Percentiles rank a stretch among this genome's conserved stretches.
These are phyloP conservation scores for Nakazawaea holstii DNA, from an alignment of 805 yeast genomes.

Conservation along the genomic window DNA sequence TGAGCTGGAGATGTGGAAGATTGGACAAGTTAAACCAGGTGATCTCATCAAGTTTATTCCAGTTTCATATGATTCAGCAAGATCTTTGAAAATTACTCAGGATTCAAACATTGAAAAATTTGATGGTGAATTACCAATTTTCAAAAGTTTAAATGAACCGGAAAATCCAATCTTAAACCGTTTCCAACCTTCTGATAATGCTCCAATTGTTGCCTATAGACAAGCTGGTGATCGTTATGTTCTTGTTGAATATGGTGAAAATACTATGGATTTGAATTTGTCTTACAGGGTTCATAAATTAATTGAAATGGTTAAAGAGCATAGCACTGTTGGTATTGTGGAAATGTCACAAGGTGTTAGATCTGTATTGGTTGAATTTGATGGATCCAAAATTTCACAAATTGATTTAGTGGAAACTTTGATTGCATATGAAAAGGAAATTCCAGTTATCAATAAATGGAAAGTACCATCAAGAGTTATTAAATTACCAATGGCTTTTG, in stretches of 20 bases:
- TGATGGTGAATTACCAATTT: constrained; percentile 32
- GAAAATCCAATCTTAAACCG: constrained; percentile 68
- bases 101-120: constrained; percentile 47
- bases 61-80: constrained; percentile 62
- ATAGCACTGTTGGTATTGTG: constrained; percentile 71
- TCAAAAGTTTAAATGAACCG: constrained; percentile 34
- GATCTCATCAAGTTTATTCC: constrained; percentile 80
- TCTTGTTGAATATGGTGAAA: constrained; percentile 89
- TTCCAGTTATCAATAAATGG: constrained; percentile 76
- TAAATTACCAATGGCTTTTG: constrained; percentile 93
- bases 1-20: constrained; percentile 97
- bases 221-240: constrained; percentile 97
- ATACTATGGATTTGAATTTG: constrained; percentile 76
- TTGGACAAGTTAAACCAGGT: constrained; percentile 97
- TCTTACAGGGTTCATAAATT: constrained; percentile 82
- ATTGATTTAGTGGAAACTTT: constrained; percentile 54
- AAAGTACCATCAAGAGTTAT: constrained; percentile 75
- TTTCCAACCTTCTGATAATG: constrained; percentile 37
- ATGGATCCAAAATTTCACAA: constrained; percentile 61
- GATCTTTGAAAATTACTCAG: constrained; percentile 54
- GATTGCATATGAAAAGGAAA: constrained; percentile 70
- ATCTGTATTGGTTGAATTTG: constrained; percentile 85
- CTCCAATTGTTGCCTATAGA: constrained; percentile 78
- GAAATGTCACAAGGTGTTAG: constrained; percentile 98
- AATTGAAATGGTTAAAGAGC: constrained; percentile 62